Percentiles rank a stretch among this genome's conserved stretches.
phyloP scores from a whole-genome alignment of 1,139 yeast species.

The Taiozyma sp. region DNA sequence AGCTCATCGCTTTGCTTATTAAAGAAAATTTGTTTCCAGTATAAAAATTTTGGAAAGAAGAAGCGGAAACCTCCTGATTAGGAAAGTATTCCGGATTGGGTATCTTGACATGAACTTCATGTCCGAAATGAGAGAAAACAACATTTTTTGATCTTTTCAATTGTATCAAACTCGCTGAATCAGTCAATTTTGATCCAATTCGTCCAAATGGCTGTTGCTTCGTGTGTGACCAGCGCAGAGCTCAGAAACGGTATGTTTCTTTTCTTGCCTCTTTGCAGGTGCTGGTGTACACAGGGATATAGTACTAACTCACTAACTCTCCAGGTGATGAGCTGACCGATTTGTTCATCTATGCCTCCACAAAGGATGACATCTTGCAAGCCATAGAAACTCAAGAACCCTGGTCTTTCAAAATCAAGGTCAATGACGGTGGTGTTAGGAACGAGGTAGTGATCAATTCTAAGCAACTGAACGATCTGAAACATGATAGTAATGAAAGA shows the following conservation, averaged over 20 bases:
- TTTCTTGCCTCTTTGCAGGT: too few species aligned
- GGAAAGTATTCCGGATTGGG: not conserved
- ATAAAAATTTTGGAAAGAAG: too few species aligned
- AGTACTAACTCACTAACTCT: too few species aligned
- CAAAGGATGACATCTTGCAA: not conserved
- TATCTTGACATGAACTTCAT: too few species aligned
- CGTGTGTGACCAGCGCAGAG: not conserved
- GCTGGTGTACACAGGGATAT: too few species aligned
- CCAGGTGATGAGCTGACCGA: conserved; percentile 1
- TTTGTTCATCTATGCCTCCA: not conserved
- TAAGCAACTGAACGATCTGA: not conserved
- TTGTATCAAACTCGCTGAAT: too few species aligned
- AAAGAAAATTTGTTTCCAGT: not conserved
- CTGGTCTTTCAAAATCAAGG: conserved; percentile 8
- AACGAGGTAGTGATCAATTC: conserved; percentile 2
- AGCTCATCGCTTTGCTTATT: not conserved
- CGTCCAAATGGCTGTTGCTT: too few species aligned
- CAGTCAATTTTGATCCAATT: too few species aligned
- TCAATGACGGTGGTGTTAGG: conserved; percentile 13
- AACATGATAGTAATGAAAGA: conserved; percentile 7
- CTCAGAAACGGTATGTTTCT: not conserved
- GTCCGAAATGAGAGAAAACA: too few species aligned
- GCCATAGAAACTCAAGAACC: not conserved
- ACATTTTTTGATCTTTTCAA: too few species aligned
- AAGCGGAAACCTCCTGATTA: not conserved